Evolutionary conservation across 805 yeast genomes (phyloP), one percentile per base, ranked within the genome.

Genomic region (Candida montana): DNA sequence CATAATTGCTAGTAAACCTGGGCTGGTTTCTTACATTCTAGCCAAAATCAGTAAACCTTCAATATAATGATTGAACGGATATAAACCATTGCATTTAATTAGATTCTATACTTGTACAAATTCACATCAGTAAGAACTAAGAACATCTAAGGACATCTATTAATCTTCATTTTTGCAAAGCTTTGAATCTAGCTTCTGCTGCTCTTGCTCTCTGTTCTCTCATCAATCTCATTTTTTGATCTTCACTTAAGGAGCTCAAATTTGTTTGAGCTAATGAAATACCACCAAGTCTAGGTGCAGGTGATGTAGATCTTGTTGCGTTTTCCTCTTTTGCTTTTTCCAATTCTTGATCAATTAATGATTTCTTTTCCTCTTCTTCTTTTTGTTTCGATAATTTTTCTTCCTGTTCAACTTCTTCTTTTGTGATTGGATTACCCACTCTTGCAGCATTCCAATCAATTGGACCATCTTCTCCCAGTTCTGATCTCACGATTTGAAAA

Each of bases 161-260:
- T 21, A 21, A 21, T 21, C 6, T 7, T 21, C 21, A 21, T 12
- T 10, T 26, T 20, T 35, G 30, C 9, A 21, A 21, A 7, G 24
- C 24, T 21, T 21, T 21, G 24, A 21, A 21, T 51, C 99, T 71
- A 0, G 91, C 95, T 59, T 93, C 98, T 0, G 95, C 97, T 0
- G 99, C 99, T 41, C 98, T 74, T 1, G 97, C 97, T 41, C 98
- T 71, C 55, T 90, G 90, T 54, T 93, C 99, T 46, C 99, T 76
- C 84, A 90, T 89, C 17, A 93, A 64, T 53, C 81, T 74, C 72
- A 73, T 71, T 53, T 78, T 74, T 49, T 90, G 96, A 20, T 79
- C 87, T 1, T 81, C 88, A 7, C 79, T 72, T 41, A 91, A 67
- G 0, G 89, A 81, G 33, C 74, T 71, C 40, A 81, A 52, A 35